Conservation (phyloP, 495 filamentous ascomycete species). For the Thozetella sp. region DNA sequence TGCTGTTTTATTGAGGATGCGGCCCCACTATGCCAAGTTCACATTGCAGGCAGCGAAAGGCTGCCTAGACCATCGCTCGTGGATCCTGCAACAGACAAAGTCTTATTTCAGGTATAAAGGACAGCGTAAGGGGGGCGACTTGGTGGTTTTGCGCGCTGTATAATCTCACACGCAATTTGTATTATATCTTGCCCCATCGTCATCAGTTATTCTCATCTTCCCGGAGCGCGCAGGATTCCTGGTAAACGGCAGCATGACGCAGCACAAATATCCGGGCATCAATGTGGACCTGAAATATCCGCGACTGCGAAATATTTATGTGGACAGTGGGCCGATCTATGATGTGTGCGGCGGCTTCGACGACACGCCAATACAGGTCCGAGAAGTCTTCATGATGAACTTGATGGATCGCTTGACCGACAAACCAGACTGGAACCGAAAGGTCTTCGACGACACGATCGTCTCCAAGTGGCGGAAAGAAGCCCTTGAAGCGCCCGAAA, state of each 20-base stretch:
- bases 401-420: slow-evolving; percentile 41
- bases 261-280: not conserved
- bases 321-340: not conserved
- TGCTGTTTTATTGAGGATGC: no score
- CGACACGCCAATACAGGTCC: slow-evolving; percentile 19
- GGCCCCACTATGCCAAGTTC: no score
- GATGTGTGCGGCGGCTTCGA: not conserved
- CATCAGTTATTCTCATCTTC: no score
- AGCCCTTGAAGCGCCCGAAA: slow-evolving; percentile 23
- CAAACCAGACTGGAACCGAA: slow-evolving; percentile 53
- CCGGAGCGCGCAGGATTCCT: no score
- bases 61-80: no score
- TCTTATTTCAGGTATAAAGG: no score
- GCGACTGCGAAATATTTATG: not conserved
- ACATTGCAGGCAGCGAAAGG: no score
- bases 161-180: no score
- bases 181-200: no score
- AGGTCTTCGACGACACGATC: slow-evolving; percentile 54
- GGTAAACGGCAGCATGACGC: not conserved
- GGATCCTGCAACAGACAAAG: no score
- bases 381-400: slow-evolving; percentile 39
- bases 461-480: slow-evolving; percentile 37
- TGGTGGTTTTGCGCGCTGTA: no score
- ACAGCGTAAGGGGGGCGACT: no score
- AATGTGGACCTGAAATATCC: not conserved